Conservation (phyloP, 2,329 filamentous ascomycete species). For the Monilinia fructicola region DNA sequence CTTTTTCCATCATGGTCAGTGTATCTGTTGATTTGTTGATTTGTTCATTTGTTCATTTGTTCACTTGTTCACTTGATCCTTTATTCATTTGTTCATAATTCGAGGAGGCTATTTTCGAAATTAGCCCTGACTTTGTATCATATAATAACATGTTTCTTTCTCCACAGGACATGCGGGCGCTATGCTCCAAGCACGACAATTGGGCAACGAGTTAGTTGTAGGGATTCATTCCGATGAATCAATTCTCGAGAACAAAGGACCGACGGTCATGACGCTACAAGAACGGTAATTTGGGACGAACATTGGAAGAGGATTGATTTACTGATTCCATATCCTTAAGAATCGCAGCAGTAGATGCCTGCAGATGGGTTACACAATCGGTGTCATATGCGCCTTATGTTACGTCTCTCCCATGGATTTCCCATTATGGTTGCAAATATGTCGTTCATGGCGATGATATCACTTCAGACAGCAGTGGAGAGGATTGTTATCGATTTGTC, state of each 20-base stretch:
- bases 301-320: conserved; percentile 30
- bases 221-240: conserved; percentile 95
- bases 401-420: conserved; percentile 89
- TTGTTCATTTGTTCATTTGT: too few species aligned
- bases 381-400: conserved; percentile 90
- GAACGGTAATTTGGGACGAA: conserved; percentile 62
- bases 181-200: conserved; percentile 90
- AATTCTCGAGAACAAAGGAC: conserved; percentile 95
- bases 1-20: conserved; percentile 92
- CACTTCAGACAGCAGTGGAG: conserved; percentile 86
- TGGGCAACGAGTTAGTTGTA: conserved; percentile 84
- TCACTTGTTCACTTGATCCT: too few species aligned
- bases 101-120: neutral
- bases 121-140: conserved; percentile 16
- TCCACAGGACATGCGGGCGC: conserved; percentile 83
- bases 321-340: conserved; percentile 47
- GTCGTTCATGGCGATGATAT: conserved; percentile 98
- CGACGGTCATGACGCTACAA: conserved; percentile 90
- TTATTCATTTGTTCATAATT: neutral
- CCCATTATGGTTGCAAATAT: conserved; percentile 91
- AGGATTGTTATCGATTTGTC: conserved; percentile 97
- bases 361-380: conserved; percentile 87
- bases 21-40: conserved; percentile 29
- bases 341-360: conserved; percentile 86
- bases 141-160: conserved; percentile 9